A percentile compares a stretch with the other conserved stretches of the same genome.
Evolutionary conservation across 2,329 filamentous ascomycete species (phyloP).

Genomic region (Hypoxylon rubiginosum): DNA sequence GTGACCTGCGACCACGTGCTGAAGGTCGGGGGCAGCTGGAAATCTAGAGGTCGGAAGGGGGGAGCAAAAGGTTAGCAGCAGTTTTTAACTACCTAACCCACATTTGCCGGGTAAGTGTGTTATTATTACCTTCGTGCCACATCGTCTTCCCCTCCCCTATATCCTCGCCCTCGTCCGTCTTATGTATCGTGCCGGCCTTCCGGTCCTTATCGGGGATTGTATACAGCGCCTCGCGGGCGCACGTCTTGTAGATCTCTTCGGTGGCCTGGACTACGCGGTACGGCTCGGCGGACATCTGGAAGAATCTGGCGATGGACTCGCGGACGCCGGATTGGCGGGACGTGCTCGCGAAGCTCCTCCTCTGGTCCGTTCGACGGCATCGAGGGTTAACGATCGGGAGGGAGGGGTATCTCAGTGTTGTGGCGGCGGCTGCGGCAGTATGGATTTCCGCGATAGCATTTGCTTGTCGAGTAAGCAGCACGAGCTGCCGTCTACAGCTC

Average conservation of each 20-base stretch:
- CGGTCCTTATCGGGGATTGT: conserved; percentile 76
- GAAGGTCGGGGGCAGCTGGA: conserved; percentile 87
- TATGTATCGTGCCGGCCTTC: conserved; percentile 75
- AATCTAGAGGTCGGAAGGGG: conserved; percentile 65
- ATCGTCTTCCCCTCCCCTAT: conserved; percentile 79
- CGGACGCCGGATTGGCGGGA: conserved; percentile 51
- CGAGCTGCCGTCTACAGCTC: conserved; percentile 61
- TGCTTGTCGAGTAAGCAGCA: conserved; percentile 47
- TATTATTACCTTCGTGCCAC: conserved; percentile 82
- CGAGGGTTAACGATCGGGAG: conserved; percentile 21
- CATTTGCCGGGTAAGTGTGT: not conserved
- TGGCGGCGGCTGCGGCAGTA: conserved; percentile 36
- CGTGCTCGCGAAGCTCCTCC: conserved; percentile 57
- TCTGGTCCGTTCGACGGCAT: conserved; percentile 34
- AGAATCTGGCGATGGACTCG: conserved; percentile 46
- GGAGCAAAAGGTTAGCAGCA: conserved; percentile 8
- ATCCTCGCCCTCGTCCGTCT: conserved; percentile 84
- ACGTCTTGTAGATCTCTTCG: conserved; percentile 82
- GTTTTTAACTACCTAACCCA: not conserved
- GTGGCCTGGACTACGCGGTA: conserved; percentile 87
- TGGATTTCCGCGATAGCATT: conserved; percentile 41
- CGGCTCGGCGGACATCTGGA: conserved; percentile 51
- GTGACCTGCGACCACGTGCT: conserved; percentile 96
- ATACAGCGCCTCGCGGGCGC: conserved; percentile 80
- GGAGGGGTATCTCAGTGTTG: conserved; percentile 21